Base-by-base conservation (phyloP, 495 filamentous ascomycete genomes). In the Lophiotrema nucula region DNA sequence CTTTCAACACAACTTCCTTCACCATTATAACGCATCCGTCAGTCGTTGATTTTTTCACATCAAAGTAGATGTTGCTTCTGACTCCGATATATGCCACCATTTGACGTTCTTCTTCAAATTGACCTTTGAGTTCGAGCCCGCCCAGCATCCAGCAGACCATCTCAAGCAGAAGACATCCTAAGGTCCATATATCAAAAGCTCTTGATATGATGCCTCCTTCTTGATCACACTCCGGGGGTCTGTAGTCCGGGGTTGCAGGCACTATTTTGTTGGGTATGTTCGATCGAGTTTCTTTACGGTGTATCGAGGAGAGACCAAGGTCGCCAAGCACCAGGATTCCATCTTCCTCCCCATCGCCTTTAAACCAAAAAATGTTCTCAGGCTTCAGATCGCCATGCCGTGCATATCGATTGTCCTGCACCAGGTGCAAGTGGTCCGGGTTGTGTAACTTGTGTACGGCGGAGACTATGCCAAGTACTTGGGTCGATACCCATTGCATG, bases 121-220 rank as follows among this genome's bases (percentile, higher is more conserved):
- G 11, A 16, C 12, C 13, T 5, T 27, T 4, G 12, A 50, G 28
- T 5, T 4, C 27, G 31, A 6, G 6, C 13, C 55, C 69, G 25
- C 47, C 57, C 25, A 67, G 47, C 26, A 67, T 47, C 69, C 67
- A 69, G 19, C 60, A 52, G 6, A 45, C 24, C 37, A 44, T 41
- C 58, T 70, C 67, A 18, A 70, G 56, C 4, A 68, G 41, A 18
- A 69, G 53, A 22, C 69, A 71, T 16, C 69, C 67, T 12, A 66
- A 41, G 15, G 67, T 69, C 69, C 69, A 69, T 27, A 68, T 50
- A 33, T 69, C 69, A 37, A 66, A 67, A n/a, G 44, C 21, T 31
- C 51, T 54, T 10, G 35, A 44, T 24, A 54, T 54, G 3, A 3
- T 45, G 11, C 51, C 51, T 18, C 51, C 51, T 31, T 54, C 51